These are phyloP conservation scores for Psilocybe subaeruginosa DNA, from an alignment of 768 basidiomycete species.

Conservation along the genomic window DNA sequence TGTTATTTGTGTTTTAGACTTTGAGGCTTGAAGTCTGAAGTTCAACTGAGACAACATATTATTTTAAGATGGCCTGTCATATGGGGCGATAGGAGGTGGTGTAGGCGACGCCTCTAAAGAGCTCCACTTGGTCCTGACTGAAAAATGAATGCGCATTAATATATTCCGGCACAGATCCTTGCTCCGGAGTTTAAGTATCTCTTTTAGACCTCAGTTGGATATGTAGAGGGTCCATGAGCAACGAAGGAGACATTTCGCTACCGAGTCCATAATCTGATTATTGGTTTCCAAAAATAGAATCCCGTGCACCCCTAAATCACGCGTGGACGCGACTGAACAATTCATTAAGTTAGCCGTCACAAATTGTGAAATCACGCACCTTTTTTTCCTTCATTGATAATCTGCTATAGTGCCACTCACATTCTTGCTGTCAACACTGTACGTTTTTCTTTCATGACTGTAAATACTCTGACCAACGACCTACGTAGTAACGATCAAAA, in stretches of 20 bases:
- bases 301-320: neutral
- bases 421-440: neutral
- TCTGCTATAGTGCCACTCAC: neutral
- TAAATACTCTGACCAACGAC: neutral
- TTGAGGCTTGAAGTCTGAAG: neutral
- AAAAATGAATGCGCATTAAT: neutral
- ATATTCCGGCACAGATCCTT: neutral
- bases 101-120: neutral
- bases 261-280: neutral
- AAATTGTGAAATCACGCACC: neutral
- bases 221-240: neutral
- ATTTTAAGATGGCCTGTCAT: neutral
- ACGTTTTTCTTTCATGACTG: neutral
- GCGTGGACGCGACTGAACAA: neutral
- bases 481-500: neutral
- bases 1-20: conserved; percentile 7
- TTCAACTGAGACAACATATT: neutral
- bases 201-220: neutral
- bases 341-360: too few species aligned
- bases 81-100: neutral
- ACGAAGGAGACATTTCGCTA: neutral
- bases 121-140: neutral
- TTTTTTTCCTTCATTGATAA: neutral
- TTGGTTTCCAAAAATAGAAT: neutral
- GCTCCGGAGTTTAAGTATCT: neutral